Percentiles rank a stretch among this genome's conserved stretches.
These are phyloP conservation scores for Rhizomucor miehei DNA, from an alignment of 371 early-diverging fungal species.

Conservation along the genomic window DNA sequence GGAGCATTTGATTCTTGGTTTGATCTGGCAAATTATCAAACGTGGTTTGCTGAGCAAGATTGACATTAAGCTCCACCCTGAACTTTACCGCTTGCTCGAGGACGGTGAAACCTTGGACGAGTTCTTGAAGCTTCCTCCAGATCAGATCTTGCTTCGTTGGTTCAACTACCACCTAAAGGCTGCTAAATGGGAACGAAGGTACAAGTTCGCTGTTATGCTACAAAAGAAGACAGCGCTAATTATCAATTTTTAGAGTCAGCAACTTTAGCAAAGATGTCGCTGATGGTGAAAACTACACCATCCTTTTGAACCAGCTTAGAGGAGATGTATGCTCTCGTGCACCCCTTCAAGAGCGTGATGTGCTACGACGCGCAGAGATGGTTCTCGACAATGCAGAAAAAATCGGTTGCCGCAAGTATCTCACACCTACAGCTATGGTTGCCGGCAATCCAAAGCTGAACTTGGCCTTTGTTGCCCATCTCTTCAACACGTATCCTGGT, in stretches of 20 bases:
- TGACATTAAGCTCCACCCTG: conserved; percentile 95
- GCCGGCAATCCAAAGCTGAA: conserved; percentile 95
- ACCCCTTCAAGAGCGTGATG: conserved; percentile 79
- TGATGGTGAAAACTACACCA: conserved; percentile 94
- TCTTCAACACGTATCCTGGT: conserved; percentile 95
- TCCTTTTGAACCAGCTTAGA: conserved; percentile 89
- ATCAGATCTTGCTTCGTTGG: conserved; percentile 95
- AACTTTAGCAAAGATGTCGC: conserved; percentile 93
- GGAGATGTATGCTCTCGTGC: conserved; percentile 79
- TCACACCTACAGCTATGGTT: conserved; percentile 89
- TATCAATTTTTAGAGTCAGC: conserved; percentile 50
- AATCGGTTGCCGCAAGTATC: conserved; percentile 89
- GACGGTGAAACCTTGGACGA: conserved; percentile 90
- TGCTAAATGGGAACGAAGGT: conserved; percentile 80
- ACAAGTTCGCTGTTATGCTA: not conserved
- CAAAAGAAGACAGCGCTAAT: not conserved
- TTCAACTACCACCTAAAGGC: conserved; percentile 97
- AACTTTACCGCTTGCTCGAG: conserved; percentile 91
- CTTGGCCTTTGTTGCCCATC: conserved; percentile 92
- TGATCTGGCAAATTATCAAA: conserved; percentile 98
- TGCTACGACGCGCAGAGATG: conserved; percentile 81
- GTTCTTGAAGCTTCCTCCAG: conserved; percentile 88
- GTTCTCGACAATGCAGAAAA: conserved; percentile 89
- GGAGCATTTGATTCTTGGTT: conserved; percentile 91
- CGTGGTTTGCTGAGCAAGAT: conserved; percentile 92